Conservation (phyloP, 1,284 basidiomycete species). For the Amylostereum chailletii region DNA sequence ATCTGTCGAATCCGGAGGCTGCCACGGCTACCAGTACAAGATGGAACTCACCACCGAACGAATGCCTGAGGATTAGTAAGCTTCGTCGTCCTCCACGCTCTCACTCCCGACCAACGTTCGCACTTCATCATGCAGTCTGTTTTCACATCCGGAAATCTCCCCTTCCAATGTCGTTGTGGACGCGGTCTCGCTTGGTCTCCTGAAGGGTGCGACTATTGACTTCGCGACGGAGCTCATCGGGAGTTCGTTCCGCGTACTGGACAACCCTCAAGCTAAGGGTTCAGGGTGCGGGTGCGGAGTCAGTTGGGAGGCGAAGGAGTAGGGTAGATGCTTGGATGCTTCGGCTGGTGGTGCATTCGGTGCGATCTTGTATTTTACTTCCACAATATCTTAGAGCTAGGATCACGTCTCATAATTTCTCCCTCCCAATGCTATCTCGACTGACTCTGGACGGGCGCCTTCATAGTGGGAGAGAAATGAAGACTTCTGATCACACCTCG, state of each 20-base stretch:
- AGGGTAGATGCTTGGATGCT: slow-evolving; percentile 4
- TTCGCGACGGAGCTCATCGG: slow-evolving; percentile 90
- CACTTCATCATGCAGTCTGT: not conserved
- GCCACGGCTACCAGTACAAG: slow-evolving; percentile 91
- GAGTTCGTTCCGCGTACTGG: slow-evolving; percentile 69
- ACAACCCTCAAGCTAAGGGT: slow-evolving; percentile 82
- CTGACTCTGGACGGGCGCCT: too few species aligned
- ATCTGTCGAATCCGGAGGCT: slow-evolving; percentile 82
- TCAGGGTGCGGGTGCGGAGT: slow-evolving; percentile 86
- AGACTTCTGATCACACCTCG: too few species aligned
- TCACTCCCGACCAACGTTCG: too few species aligned
- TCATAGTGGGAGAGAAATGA: too few species aligned
- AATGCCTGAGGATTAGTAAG: slow-evolving; percentile 75
- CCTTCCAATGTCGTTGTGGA: slow-evolving; percentile 76
- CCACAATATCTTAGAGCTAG: too few species aligned
- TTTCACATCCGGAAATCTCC: slow-evolving; percentile 57
- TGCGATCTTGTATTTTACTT: too few species aligned
- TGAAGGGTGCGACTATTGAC: slow-evolving; percentile 82
- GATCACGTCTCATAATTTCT: too few species aligned
- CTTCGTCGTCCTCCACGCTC: slow-evolving; percentile 7
- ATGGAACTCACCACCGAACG: slow-evolving; percentile 62
- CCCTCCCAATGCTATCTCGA: too few species aligned
- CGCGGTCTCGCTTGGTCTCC: slow-evolving; percentile 67
- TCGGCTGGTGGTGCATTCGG: too few species aligned
- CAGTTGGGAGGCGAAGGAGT: slow-evolving; percentile 79